Percentiles rank a stretch among this genome's conserved stretches.
Conservation (phyloP, 228 moss, liverwort and hornwort species). For the Sphagnum fallax region DNA sequence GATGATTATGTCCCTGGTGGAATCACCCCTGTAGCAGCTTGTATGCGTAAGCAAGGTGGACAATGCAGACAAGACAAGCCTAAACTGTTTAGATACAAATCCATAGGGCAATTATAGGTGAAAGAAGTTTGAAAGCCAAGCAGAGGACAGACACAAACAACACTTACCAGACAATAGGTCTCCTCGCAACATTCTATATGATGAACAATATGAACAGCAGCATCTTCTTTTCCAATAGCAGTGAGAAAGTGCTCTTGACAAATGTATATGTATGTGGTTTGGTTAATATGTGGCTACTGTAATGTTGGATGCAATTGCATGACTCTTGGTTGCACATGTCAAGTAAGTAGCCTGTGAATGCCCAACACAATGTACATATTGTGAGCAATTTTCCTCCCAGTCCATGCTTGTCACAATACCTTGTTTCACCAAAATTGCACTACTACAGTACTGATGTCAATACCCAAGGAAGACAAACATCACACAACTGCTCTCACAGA, state of each 20-base stretch:
- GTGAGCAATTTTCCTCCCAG: too few species aligned
- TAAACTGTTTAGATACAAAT: background rate
- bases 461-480: too few species aligned
- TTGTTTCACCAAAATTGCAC: too few species aligned
- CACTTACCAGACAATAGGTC: conserved; percentile 84
- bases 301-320: too few species aligned
- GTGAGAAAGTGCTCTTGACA: conserved; percentile 50
- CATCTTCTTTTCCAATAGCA: conserved; percentile 75
- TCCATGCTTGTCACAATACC: too few species aligned
- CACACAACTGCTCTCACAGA: too few species aligned
- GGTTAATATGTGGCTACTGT: too few species aligned
- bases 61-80: background rate
- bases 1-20: conserved; percentile 78
- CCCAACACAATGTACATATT: background rate
- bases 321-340: conserved; percentile 37
- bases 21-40: conserved; percentile 59
- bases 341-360: conserved; percentile 72
- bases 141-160: background rate
- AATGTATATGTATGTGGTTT: too few species aligned
- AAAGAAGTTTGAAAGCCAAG: too few species aligned
- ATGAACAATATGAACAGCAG: conserved; percentile 63
- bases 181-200: conserved; percentile 82
- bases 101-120: too few species aligned
- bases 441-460: too few species aligned
- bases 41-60: background rate